Evolutionary conservation across 805 yeast genomes (phyloP).

Genomic region (Pichia thaimueangensis): DNA sequence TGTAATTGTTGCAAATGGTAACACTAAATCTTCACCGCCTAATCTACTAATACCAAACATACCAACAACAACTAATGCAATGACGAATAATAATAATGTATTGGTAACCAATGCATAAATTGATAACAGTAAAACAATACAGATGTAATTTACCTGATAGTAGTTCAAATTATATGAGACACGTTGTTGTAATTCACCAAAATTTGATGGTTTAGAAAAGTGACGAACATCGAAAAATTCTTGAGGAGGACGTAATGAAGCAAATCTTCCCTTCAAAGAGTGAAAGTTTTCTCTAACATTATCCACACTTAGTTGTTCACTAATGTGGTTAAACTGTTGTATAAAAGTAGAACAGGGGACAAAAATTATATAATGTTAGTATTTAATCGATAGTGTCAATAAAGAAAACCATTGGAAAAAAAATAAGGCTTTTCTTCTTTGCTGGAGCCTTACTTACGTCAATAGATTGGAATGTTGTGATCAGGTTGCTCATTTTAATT

Average conservation of each 20-base stretch:
- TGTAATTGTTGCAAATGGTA: conserved; percentile 68
- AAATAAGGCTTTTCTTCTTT: not conserved
- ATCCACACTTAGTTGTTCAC: conserved; percentile 46
- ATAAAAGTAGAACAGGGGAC: not conserved
- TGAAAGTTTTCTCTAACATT: conserved; percentile 37
- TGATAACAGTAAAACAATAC: conserved; percentile 64
- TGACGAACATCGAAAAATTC: conserved; percentile 91
- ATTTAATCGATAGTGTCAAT: not conserved
- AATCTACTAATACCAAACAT: conserved; percentile 70
- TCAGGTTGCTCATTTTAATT: conserved; percentile 2
- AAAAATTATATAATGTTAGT: not conserved
- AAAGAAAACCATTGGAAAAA: not conserved
- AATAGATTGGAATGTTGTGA: conserved; percentile 8
- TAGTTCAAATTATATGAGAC: conserved; percentile 81
- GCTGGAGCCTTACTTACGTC: conserved; percentile 14
- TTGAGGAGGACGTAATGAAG: conserved; percentile 79
- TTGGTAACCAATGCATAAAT: conserved; percentile 87
- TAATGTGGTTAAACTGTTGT: conserved; percentile 24
- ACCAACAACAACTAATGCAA: conserved; percentile 67
- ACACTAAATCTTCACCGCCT: conserved; percentile 74
- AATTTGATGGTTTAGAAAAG: conserved; percentile 83
- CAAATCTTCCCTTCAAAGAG: conserved; percentile 53
- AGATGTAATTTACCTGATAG: conserved; percentile 79
- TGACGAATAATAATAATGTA: conserved; percentile 74
- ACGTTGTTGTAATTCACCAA: conserved; percentile 84